Evolutionary conservation across 2,329 filamentous ascomycete species (phyloP).

Genomic region (Claviceps humidiphila): DNA sequence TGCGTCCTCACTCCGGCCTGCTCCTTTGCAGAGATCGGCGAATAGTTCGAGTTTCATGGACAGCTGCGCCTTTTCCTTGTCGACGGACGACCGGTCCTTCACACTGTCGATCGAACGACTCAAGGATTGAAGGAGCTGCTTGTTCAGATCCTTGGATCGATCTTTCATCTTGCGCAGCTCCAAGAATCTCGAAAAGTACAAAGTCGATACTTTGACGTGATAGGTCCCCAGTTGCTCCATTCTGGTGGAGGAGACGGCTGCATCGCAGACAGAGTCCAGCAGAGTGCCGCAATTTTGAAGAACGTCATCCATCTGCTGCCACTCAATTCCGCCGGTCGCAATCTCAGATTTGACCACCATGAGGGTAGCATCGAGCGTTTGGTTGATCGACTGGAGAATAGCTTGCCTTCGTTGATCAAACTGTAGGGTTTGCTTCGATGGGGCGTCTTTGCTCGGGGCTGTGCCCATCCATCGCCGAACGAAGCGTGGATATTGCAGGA

Average conservation of each 20-base stretch:
- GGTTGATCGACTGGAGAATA: constrained; percentile 37
- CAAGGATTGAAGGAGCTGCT: constrained; percentile 40
- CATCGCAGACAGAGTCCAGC: constrained; percentile 37
- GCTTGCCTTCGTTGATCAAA: constrained; percentile 47
- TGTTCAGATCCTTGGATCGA: constrained; percentile 22
- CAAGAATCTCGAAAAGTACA: constrained; percentile 54
- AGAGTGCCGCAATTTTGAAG: constrained; percentile 43
- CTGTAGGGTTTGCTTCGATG: constrained; percentile 44
- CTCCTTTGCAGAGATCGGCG: constrained; percentile 43
- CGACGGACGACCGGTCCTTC: constrained; percentile 35
- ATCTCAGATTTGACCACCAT: constrained; percentile 41
- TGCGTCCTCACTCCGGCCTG: constrained; percentile 42
- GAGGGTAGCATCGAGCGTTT: constrained; percentile 47
- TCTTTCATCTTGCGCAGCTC: constrained; percentile 32
- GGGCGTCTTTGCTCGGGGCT: constrained; percentile 34
- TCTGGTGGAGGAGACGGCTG: constrained; percentile 15
- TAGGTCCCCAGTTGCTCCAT: constrained; percentile 29
- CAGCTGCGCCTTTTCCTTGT: constrained; percentile 47
- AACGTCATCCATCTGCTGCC: constrained; percentile 42
- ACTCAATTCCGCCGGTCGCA: constrained; percentile 32
- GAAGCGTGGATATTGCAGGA: constrained; percentile 47
- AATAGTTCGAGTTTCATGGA: constrained; percentile 53
- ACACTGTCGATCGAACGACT: constrained; percentile 51
- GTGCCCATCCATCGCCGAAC: constrained; percentile 49
- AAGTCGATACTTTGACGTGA: constrained; percentile 54